Conservation (phyloP, 768 basidiomycete genomes). For the Rhizopogon salebrosus region DNA sequence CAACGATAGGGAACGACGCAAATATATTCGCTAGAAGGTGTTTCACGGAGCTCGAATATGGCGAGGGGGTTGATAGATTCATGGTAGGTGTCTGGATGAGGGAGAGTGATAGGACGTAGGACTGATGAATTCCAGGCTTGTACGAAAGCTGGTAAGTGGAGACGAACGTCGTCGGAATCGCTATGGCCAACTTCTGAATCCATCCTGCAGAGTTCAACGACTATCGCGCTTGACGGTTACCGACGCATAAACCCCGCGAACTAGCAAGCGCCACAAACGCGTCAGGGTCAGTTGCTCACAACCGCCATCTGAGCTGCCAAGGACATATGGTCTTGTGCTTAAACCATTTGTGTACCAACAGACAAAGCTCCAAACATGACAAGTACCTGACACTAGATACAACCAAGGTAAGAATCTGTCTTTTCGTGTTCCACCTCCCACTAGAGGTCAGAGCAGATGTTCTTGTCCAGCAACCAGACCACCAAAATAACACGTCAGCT, state of each 20-base stretch:
- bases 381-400: too few species aligned
- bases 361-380: too few species aligned
- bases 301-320: too few species aligned
- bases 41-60: constrained; percentile 22
- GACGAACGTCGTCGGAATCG: constrained; percentile 4
- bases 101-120: constrained; percentile 21
- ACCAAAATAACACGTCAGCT: constrained; percentile 95
- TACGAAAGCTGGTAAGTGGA: constrained; percentile 4
- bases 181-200: neutral
- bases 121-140: constrained; percentile 20
- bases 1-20: constrained; percentile 19
- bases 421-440: neutral
- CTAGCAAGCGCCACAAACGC: too few species aligned
- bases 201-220: too few species aligned
- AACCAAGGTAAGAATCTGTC: too few species aligned
- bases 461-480: constrained; percentile 71
- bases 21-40: constrained; percentile 10
- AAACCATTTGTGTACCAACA: too few species aligned
- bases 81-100: constrained; percentile 15
- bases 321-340: too few species aligned
- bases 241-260: too few species aligned
- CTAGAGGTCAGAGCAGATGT: constrained; percentile 39
- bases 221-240: too few species aligned
- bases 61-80: constrained; percentile 11
- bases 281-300: too few species aligned